Base-by-base conservation (phyloP, 257 asterid species). In the Penstemon eatonii region DNA sequence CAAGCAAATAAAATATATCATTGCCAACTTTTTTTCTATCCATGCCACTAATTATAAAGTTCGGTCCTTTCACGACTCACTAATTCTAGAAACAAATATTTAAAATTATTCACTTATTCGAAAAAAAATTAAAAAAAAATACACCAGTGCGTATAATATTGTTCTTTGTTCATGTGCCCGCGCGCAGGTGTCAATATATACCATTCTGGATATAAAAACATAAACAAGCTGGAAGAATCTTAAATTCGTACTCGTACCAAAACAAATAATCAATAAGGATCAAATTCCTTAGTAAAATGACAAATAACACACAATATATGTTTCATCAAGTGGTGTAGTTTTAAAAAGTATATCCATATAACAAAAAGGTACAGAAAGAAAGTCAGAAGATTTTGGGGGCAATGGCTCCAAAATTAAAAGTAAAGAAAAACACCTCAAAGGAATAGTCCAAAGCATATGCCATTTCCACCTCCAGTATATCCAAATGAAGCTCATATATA, bases 391-490 rank as follows among this genome's bases (percentile, higher is more conserved):
- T 59, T 79, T 49, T 15, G 18, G 52, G 70, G 67, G 57, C 76
- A 65, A 44, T 67, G 82, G 74, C 74, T 77, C 81, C 75, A 25
- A 25, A 69, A 54, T 15, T 19, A 58, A 76, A 82, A 78, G 77
- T 50, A 73, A 76, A 69, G 68, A 69, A 59, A 57, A 63, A 75
- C 61, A 41, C 65, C 73, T 65, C 47, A 56, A 58, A 71, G 73
- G 75, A 77, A 66, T 77, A 58, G 78, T 77, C 66, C 73, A 46
- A 51, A 58, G 87, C 76, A 83, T 83, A 83, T 82, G 84, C 87
- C 70, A 63, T 70, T 42, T 77, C 60, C 55, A 71, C 75, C 63
- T 60, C 51, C 72, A 69, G 89, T 75, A 84, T 86, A 86, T 86
- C 80, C 89, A 59, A 63, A n/a, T 47, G 73, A 66, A 74, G 57